A percentile compares a stretch with the other conserved stretches of the same genome.
These are phyloP conservation scores for Colletotrichum abscissum DNA, from an alignment of 2,329 filamentous ascomycete species.

Conservation along the genomic window DNA sequence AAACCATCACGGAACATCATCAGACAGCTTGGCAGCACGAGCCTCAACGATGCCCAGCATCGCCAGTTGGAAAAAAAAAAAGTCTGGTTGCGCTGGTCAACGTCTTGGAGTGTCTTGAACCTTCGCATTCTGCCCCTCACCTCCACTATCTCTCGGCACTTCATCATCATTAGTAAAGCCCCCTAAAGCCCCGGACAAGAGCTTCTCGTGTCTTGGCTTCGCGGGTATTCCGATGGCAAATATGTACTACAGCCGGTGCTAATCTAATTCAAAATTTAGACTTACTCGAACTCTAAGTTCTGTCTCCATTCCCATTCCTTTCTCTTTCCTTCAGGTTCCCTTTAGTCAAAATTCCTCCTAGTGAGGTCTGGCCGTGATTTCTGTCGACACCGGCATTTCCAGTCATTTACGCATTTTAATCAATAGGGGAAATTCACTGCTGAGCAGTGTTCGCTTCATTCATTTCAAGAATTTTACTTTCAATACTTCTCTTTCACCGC, in stretches of 20 bases:
- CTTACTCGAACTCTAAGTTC: constrained; percentile 5
- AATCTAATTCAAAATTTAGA: constrained; percentile 33
- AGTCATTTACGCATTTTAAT: constrained; percentile 30
- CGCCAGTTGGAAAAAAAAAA: not conserved
- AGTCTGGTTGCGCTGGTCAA: constrained; percentile 1
- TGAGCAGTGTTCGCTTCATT: constrained; percentile 26
- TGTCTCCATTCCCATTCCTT: constrained; percentile 5
- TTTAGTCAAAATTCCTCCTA: constrained; percentile 18
- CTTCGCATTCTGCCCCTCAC: not conserved
- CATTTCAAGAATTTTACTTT: not conserved
- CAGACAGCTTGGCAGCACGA: constrained; percentile 32
- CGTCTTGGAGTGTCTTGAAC: not conserved
- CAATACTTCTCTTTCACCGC: not conserved
- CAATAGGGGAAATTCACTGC: constrained; percentile 7
- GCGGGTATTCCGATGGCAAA: constrained; percentile 10
- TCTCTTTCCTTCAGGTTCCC: not conserved
- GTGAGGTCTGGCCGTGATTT: constrained; percentile 26
- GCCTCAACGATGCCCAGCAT: constrained; percentile 6
- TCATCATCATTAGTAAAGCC: constrained; percentile 15
- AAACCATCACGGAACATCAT: constrained; percentile 34
- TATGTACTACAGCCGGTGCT: constrained; percentile 5
- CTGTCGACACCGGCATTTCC: constrained; percentile 15
- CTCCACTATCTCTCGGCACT: constrained; percentile 4
- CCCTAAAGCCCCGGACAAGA: not conserved
- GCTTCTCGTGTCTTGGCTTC: constrained; percentile 18